These are phyloP conservation scores for Capsella rubella DNA, from an alignment of 441 rosid genomes.

Conservation along the genomic window DNA sequence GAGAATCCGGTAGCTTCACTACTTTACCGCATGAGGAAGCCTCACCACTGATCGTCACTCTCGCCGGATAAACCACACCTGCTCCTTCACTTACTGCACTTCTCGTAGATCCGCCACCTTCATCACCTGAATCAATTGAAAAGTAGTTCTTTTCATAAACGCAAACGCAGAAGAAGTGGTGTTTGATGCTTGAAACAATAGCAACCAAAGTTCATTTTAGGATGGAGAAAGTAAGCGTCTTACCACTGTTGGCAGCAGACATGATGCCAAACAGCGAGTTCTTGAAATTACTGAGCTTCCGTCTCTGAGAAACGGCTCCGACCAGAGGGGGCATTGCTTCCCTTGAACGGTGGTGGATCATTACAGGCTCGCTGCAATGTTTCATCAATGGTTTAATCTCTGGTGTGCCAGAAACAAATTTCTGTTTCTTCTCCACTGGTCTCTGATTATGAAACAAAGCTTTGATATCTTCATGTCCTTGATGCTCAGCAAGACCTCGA, in stretches of 20 bases:
- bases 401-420: conserved; percentile 35
- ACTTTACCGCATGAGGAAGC: conserved; percentile 53
- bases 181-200: background rate
- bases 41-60: conserved; percentile 68
- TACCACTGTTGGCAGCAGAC: conserved; percentile 70
- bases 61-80: conserved; percentile 44
- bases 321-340: conserved; percentile 51
- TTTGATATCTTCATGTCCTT: conserved; percentile 75
- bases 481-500: conserved; percentile 78
- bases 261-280: conserved; percentile 73
- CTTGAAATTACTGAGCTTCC: conserved; percentile 56
- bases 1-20: conserved; percentile 61
- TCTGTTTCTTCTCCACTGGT: conserved; percentile 40
- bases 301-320: conserved; percentile 47
- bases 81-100: conserved; percentile 31
- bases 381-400: conserved; percentile 53
- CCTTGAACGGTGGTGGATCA: conserved; percentile 45
- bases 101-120: conserved; percentile 37
- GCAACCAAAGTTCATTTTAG: background rate
- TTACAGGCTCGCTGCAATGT: conserved; percentile 71
- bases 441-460: conserved; percentile 46
- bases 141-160: background rate
- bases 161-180: background rate
- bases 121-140: conserved; percentile 52
- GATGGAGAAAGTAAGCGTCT: conserved; percentile 21